Base-by-base conservation (phyloP, 1,139 yeast species). In the Yamadazyma triangularis region DNA sequence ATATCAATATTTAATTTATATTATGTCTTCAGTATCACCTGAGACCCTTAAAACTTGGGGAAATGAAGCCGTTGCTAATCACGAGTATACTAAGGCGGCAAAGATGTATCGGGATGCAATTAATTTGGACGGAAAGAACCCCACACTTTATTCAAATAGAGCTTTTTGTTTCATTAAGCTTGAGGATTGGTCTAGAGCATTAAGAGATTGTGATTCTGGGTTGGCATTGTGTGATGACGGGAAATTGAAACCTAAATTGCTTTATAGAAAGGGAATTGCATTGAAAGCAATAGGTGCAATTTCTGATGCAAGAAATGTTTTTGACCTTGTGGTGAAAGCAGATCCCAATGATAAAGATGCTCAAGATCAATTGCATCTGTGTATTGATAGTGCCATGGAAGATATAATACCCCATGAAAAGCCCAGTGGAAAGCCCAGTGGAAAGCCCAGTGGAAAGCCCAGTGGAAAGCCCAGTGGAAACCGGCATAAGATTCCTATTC, bases 141-240 rank as follows among this genome's bases (percentile, higher is more conserved):
- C 95, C 0, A 70, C 82, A 4, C 63, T 86, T 4, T 82, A 73
- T 51, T 79, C 95, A 10, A 89, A 89, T 53, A 63, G 89, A 32
- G 93, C 96, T 3, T 80, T 85, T 51, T 74, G 88, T 18, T 70
- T 77, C 42, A 54, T 84, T 32, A 77, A 80, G 43, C 57, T 81
- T 4, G 55, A 65, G 6, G 69, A 71, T 27, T 76, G 70, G 61
- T 57, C 61, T 4, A 68, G 74, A 25, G 94, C 91, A 1, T 50
- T 79, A 9, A 56, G 58, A 12, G 87, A 82, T 47, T 75, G 89
- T 41, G 64, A 73, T 14, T 47, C 50, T 6, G 91, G 94, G 0
- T 54, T 87, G 8, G 8, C 13, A 16, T 26, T 26, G 15, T 4
- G 19, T 18, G 54, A 64, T 1, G 55, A 47, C 1, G 26, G 34